Evolutionary conservation across 2,329 filamentous ascomycete genomes (phyloP).

Genomic region (Trichoderma harzianum): DNA sequence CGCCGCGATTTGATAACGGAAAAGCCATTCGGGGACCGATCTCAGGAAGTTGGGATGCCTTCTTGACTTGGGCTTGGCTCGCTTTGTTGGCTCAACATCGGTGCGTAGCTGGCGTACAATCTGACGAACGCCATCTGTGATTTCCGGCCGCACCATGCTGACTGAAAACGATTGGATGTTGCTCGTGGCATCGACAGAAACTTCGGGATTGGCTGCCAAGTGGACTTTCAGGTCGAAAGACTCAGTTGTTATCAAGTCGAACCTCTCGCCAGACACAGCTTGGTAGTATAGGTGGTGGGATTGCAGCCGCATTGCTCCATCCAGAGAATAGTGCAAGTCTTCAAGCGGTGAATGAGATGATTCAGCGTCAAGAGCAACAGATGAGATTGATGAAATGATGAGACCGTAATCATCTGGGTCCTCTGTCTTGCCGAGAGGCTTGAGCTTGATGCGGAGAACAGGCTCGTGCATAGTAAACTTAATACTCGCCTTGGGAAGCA

Average conservation of each 20-base stretch:
- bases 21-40: conserved; percentile 76
- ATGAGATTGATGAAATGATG: conserved; percentile 92
- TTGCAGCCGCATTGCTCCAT: conserved; percentile 76
- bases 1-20: conserved; percentile 79
- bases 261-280: conserved; percentile 74
- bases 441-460: conserved; percentile 83
- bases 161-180: conserved; percentile 83
- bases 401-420: conserved; percentile 85
- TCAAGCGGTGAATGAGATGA: conserved; percentile 88
- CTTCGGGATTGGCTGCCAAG: conserved; percentile 78
- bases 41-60: conserved; percentile 69
- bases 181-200: conserved; percentile 76
- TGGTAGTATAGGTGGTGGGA: conserved; percentile 94
- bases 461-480: conserved; percentile 97
- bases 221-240: conserved; percentile 83
- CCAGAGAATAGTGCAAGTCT: conserved; percentile 81
- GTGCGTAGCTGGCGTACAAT: conserved; percentile 81
- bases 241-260: conserved; percentile 85
- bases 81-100: conserved; percentile 62
- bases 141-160: conserved; percentile 87
- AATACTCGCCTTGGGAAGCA: conserved; percentile 88
- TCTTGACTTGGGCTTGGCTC: conserved; percentile 44
- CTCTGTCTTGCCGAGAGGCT: conserved; percentile 64
- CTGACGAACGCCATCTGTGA: conserved; percentile 86
- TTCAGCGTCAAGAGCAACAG: conserved; percentile 86